Evolutionary conservation across 2,329 filamentous ascomycete genomes (phyloP).

Genomic region (Hymenoscyphus infarciens): DNA sequence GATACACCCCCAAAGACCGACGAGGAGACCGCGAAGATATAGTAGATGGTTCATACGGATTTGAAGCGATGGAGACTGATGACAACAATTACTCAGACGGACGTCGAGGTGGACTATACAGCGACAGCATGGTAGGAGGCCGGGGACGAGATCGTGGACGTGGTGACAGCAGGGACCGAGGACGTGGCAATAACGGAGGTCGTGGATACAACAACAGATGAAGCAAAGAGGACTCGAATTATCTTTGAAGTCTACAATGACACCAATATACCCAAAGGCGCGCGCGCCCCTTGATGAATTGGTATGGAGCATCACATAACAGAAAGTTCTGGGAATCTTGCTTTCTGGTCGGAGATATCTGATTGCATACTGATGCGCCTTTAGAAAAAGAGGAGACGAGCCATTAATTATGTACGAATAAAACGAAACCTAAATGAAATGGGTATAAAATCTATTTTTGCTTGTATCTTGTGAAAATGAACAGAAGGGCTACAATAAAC

Average conservation of each 20-base stretch:
- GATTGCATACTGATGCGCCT: neutral
- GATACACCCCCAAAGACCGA: constrained; percentile 24
- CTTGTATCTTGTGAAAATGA: neutral
- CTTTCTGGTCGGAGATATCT: neutral
- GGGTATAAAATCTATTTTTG: neutral
- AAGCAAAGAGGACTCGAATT: constrained; percentile 9
- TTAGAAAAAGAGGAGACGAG: neutral
- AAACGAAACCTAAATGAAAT: neutral
- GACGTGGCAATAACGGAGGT: constrained; percentile 21
- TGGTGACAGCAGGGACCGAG: constrained; percentile 23
- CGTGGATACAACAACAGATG: constrained; percentile 26
- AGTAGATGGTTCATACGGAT: constrained; percentile 36
- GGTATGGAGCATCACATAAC: neutral
- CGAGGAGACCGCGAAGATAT: constrained; percentile 29
- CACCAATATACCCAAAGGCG: neutral
- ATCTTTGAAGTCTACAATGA: neutral
- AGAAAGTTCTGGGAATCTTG: neutral
- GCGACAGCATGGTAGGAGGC: constrained; percentile 31
- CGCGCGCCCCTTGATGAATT: neutral
- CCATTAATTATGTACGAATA: constrained; percentile 1
- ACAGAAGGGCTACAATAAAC: no score
- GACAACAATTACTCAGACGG: constrained; percentile 21
- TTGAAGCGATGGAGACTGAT: constrained; percentile 36
- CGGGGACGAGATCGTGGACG: constrained; percentile 19
- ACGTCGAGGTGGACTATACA: constrained; percentile 31